phyloP scores from a whole-genome alignment of 2,329 filamentous ascomycete species.

The Botryotinia calthae region DNA sequence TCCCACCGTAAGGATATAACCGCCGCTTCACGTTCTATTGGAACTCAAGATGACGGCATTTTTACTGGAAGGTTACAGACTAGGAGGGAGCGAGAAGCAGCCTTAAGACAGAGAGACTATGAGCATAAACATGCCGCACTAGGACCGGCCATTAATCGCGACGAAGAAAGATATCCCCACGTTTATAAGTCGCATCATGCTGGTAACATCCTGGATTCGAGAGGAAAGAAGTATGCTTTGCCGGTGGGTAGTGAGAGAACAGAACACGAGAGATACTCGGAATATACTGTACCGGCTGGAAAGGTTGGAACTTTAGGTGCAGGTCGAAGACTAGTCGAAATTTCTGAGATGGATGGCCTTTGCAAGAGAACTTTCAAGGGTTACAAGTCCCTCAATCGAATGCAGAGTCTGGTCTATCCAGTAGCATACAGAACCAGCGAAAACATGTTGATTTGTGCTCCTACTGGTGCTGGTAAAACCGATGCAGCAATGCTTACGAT shows the following conservation, averaged over 20 bases:
- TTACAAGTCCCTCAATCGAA: slow-evolving; percentile 90
- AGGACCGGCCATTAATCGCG: slow-evolving; percentile 65
- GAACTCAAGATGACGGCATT: slow-evolving; percentile 43
- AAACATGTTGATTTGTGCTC: slow-evolving; percentile 98
- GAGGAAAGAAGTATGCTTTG: slow-evolving; percentile 79
- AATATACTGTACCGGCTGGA: slow-evolving; percentile 81
- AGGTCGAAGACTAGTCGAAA: slow-evolving; percentile 72
- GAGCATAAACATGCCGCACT: slow-evolving; percentile 79
- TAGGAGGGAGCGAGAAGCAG: slow-evolving; percentile 73
- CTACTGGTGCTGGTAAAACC: slow-evolving; percentile 97
- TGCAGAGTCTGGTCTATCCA: slow-evolving; percentile 96
- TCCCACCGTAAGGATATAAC: slow-evolving; percentile 69
- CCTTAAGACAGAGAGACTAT: slow-evolving; percentile 70
- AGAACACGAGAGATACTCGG: slow-evolving; percentile 77
- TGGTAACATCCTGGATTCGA: slow-evolving; percentile 78
- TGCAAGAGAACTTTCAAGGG: slow-evolving; percentile 91
- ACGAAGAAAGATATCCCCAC: slow-evolving; percentile 82
- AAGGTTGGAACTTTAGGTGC: slow-evolving; percentile 71
- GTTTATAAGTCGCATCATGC: slow-evolving; percentile 83
- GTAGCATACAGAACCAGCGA: slow-evolving; percentile 95
- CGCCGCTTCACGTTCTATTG: slow-evolving; percentile 43
- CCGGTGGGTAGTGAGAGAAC: slow-evolving; percentile 70
- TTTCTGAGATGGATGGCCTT: slow-evolving; percentile 81
- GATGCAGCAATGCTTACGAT: slow-evolving; percentile 97
- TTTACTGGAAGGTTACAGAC: slow-evolving; percentile 61